Evolutionary conservation across 192 early-diverging fungal species (phyloP).

Genomic region (Geranomyces michiganensis): DNA sequence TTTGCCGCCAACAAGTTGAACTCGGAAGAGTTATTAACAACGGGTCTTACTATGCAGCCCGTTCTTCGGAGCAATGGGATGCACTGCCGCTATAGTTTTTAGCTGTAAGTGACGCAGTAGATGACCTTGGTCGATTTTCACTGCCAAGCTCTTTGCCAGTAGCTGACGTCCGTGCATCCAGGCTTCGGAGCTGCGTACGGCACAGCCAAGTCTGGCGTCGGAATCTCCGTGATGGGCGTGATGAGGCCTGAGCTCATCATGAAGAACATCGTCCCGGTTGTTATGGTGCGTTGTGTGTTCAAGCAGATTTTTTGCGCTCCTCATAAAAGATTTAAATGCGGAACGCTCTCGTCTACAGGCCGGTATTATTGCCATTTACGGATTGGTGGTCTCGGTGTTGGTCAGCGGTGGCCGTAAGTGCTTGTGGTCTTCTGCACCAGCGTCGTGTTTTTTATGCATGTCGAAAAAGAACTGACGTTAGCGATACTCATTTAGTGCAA

Average conservation of each 20-base stretch:
- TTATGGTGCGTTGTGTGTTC: slow-evolving; percentile 88
- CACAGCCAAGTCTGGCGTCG: slow-evolving; percentile 95
- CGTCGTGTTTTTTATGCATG: neutral
- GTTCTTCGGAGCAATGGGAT: slow-evolving; percentile 94
- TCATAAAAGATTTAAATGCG: too few species aligned
- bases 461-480: slow-evolving; percentile 22
- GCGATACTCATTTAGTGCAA: slow-evolving; percentile 28
- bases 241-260: slow-evolving; percentile 86
- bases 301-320: too few species aligned
- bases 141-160: too few species aligned
- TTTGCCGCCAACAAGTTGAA: too few species aligned
- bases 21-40: neutral
- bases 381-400: slow-evolving; percentile 93
- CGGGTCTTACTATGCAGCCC: slow-evolving; percentile 47
- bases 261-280: slow-evolving; percentile 83
- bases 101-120: slow-evolving; percentile 43
- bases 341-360: slow-evolving; percentile 44
- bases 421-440: too few species aligned
- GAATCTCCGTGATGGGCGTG: slow-evolving; percentile 92
- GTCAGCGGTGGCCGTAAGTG: slow-evolving; percentile 75
- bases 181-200: slow-evolving; percentile 97
- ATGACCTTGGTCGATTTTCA: too few species aligned
- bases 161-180: too few species aligned
- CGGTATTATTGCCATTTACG: slow-evolving; percentile 98
- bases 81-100: slow-evolving; percentile 90